These are phyloP conservation scores for Mortierella sp. DNA, from an alignment of 371 early-diverging fungal genomes.

Conservation along the genomic window DNA sequence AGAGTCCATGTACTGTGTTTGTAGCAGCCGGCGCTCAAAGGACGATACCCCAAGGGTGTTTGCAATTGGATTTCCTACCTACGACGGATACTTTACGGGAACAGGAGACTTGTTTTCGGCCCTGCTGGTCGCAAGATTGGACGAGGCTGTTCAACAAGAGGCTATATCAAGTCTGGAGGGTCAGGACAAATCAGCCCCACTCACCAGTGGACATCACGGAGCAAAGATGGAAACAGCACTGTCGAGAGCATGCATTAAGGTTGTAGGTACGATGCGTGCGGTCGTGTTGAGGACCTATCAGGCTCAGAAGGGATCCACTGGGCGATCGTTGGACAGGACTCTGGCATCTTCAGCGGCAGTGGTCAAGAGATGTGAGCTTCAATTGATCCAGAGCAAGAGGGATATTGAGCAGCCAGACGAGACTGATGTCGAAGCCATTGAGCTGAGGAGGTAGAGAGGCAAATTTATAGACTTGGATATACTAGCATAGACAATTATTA, in stretches of 20 bases:
- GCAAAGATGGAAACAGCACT: conserved; percentile 26
- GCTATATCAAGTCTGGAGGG: neutral
- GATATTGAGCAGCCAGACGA: conserved; percentile 70
- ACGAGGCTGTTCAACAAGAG: conserved; percentile 28
- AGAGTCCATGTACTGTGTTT: conserved; percentile 47
- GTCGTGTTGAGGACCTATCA: conserved; percentile 76
- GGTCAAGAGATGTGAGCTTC: conserved; percentile 73
- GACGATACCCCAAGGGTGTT: conserved; percentile 38
- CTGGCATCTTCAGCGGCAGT: conserved; percentile 57
- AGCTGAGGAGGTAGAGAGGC: conserved; percentile 6
- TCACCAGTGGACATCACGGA: neutral
- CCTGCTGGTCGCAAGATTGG: conserved; percentile 74
- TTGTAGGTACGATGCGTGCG: conserved; percentile 79
- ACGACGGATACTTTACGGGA: conserved; percentile 89
- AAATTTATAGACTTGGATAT: neutral
- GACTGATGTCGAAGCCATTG: conserved; percentile 28
- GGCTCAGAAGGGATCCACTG: conserved; percentile 55
- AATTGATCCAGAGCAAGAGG: conserved; percentile 73
- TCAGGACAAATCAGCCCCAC: neutral
- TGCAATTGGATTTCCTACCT: conserved; percentile 81
- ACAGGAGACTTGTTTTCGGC: conserved; percentile 93
- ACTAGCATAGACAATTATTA: too few species aligned
- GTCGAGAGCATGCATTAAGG: conserved; percentile 65
- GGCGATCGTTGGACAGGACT: conserved; percentile 42
- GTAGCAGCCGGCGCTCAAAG: conserved; percentile 54